These are phyloP conservation scores for Aspergillus campestris DNA, from an alignment of 495 filamentous ascomycete genomes.

Conservation along the genomic window DNA sequence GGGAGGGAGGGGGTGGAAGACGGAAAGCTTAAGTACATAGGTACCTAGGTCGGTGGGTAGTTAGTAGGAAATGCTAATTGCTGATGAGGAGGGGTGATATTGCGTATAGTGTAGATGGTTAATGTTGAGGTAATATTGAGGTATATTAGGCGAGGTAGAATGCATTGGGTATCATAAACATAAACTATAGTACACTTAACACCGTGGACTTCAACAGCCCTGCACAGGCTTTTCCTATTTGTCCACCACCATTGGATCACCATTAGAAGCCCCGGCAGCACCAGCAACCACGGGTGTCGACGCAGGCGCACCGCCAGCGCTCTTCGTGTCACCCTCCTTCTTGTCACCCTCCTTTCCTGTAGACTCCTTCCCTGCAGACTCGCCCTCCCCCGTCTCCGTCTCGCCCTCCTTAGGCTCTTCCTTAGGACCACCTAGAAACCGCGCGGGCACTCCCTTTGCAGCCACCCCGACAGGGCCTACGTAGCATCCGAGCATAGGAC, in stretches of 20 bases:
- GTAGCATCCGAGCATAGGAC: conserved; percentile 65
- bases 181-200: conserved; percentile 10
- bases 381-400: conserved; percentile 1
- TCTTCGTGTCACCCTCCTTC: conserved; percentile 3
- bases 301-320: conserved; percentile 7
- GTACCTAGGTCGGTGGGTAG: too few species aligned
- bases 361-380: background rate
- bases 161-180: conserved; percentile 4
- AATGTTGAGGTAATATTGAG: too few species aligned
- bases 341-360: conserved; percentile 5
- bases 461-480: conserved; percentile 53
- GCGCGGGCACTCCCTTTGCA: conserved; percentile 58
- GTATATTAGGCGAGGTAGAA: background rate
- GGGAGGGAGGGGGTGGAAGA: too few species aligned
- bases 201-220: background rate
- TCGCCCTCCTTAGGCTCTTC: conserved; percentile 9
- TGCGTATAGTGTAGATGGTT: too few species aligned
- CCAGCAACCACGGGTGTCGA: conserved; percentile 3
- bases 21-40: too few species aligned
- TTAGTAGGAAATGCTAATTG: too few species aligned
- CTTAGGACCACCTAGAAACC: conserved; percentile 43
- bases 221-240: conserved; percentile 1
- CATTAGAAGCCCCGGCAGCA: background rate
- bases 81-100: too few species aligned
- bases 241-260: conserved; percentile 20